phyloP scores from a whole-genome alignment of 139 green algal genomes.

The Tetraselmis striata region DNA sequence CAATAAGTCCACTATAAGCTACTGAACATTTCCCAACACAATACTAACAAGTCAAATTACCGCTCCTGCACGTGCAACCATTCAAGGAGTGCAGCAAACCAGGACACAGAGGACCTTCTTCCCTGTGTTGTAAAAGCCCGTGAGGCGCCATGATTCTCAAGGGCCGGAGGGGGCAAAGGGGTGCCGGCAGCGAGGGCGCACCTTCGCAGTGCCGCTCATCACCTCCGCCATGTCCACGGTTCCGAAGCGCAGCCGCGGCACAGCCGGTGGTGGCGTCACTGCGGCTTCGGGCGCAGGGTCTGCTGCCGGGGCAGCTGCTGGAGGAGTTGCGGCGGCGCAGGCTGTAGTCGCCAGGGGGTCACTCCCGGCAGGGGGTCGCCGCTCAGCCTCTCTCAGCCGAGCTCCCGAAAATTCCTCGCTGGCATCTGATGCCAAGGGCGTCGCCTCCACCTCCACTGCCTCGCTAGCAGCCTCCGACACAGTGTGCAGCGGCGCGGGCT shows the following conservation, averaged over 20 bases:
- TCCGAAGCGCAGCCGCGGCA: background rate
- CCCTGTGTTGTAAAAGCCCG: no score
- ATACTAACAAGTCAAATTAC: no score
- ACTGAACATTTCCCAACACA: no score
- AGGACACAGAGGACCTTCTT: background rate
- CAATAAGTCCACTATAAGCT: no score
- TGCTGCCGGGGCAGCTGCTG: background rate
- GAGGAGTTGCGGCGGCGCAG: no score
- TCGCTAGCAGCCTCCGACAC: background rate
- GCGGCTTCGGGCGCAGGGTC: background rate
- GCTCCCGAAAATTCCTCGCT: background rate
- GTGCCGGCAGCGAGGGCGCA: no score
- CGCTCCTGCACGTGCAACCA: no score
- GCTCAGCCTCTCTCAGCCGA: background rate
- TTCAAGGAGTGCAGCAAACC: no score
- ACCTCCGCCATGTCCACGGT: background rate
- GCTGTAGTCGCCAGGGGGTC: no score
- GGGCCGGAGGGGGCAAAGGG: no score
- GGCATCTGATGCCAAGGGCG: background rate
- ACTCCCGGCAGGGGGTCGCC: background rate
- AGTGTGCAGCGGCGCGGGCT: background rate
- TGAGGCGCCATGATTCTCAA: no score
- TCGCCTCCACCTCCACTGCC: background rate
- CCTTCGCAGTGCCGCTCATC: background rate
- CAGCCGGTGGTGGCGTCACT: background rate